Evolutionary conservation across 2,329 filamentous ascomycete genomes (phyloP), one percentile per base, ranked within the genome.

Genomic region (Colletotrichum camelliae): DNA sequence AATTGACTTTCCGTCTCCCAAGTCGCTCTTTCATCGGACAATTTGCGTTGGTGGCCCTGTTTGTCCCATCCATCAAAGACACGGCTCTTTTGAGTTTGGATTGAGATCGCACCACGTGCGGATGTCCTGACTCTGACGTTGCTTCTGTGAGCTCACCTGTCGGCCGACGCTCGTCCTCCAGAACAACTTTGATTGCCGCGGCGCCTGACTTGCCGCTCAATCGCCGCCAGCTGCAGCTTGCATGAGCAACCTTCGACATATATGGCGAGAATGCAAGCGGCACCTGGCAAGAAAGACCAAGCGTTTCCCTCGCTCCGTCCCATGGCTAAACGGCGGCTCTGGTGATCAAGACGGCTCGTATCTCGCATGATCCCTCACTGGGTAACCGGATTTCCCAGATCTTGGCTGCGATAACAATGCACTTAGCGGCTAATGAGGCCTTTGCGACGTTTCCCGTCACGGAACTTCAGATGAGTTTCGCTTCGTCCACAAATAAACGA

Each of bases 381-480:
- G 27, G 43, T 35, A n/a, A 29, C 35, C 64, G 29, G n/a, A 60
- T 24, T 39, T 39, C 12, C 37, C 35, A 39, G 21, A 15, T 29
- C 24, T 24, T n/a, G 18, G n/a, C 70, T 52, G 58, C 35, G 58
- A 48, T 48, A 48, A 31, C 64, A 18, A 60, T 57, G 13, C 33
- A 18, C 67, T 57, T 27, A 27, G 58, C 57, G 55, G 57, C 33
- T 62, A 15, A 52, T 35, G 52, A 52, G 12, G 33, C 35, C 58
- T 72, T 48, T 73, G 74, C 35, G 37, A 74, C 74, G 35, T 74
- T 76, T 74, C 29, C 39, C 67, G 74, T 76, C 74, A 48, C 74
- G 58, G 37, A 76, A 69, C 43, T 60, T 76, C 27, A 69, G 70
- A 74, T 68, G 70, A 73, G 74, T 76, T 76, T 76, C 74, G 74